Conservation (phyloP, 2,329 filamentous ascomycete species). For the Fusarium sp. region DNA sequence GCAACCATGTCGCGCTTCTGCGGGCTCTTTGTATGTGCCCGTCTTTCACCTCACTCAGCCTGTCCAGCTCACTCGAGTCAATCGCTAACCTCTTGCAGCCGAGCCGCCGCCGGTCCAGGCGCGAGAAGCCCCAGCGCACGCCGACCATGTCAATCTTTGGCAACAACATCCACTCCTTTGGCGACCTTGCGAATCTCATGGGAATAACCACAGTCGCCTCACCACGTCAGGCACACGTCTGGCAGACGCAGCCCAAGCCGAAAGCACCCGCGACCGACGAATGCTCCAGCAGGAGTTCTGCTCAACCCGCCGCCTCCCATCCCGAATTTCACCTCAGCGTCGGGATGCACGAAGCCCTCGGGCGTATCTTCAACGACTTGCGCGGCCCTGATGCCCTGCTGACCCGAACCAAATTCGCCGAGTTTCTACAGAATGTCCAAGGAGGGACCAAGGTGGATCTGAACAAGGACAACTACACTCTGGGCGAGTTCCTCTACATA, state of each 20-base stretch:
- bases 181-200: slow-evolving; percentile 47
- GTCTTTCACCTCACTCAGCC: background rate
- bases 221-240: slow-evolving; percentile 41
- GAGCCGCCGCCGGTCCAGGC: slow-evolving; percentile 17
- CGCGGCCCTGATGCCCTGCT: slow-evolving; percentile 47
- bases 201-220: slow-evolving; percentile 45
- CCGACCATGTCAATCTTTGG: slow-evolving; percentile 53
- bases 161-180: slow-evolving; percentile 45
- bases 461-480: slow-evolving; percentile 53
- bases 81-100: slow-evolving; percentile 27
- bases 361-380: slow-evolving; percentile 57
- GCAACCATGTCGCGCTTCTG: slow-evolving; percentile 35
- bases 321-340: slow-evolving; percentile 55
- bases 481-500: slow-evolving; percentile 59
- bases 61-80: background rate
- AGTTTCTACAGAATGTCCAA: slow-evolving; percentile 61
- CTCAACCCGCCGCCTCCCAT: slow-evolving; percentile 20
- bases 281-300: slow-evolving; percentile 40
- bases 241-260: slow-evolving; percentile 17
- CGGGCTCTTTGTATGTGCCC: slow-evolving; percentile 35
- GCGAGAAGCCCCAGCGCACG: slow-evolving; percentile 43
- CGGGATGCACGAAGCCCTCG: slow-evolving; percentile 58
- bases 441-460: slow-evolving; percentile 51
- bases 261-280: slow-evolving; percentile 36
- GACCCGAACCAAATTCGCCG: slow-evolving; percentile 51